Evolutionary conservation across 2,329 filamentous ascomycete species (phyloP).

Genomic region (Diplodia intermedia): DNA sequence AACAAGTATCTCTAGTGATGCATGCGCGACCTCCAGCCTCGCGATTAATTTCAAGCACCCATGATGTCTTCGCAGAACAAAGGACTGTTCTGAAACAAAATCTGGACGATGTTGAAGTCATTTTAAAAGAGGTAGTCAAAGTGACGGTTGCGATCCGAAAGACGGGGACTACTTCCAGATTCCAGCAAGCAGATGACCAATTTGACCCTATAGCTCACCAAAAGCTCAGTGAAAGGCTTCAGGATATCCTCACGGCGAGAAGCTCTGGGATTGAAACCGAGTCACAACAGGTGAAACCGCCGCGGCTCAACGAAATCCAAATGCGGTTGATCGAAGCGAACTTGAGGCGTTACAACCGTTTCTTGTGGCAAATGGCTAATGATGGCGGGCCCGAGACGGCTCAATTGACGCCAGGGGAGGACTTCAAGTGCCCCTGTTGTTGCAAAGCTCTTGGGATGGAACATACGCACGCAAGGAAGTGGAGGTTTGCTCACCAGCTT

Average conservation of each 20-base stretch:
- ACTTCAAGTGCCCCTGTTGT: background rate
- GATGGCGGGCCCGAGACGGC: background rate
- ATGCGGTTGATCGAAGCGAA: background rate
- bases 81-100: background rate
- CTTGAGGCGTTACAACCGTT: background rate
- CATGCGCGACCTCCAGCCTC: too few relatives aligned
- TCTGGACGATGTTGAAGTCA: background rate
- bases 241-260: background rate
- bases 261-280: too few relatives aligned
- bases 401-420: background rate
- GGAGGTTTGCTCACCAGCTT: background rate
- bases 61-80: too few relatives aligned
- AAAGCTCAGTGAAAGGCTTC: background rate
- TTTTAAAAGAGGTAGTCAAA: background rate
- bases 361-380: background rate
- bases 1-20: too few relatives aligned
- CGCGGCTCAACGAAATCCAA: background rate
- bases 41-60: too few relatives aligned
- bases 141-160: background rate
- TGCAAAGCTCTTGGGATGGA: background rate
- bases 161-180: background rate
- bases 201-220: background rate
- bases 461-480: background rate
- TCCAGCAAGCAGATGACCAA: background rate
- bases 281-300: background rate